Evolutionary conservation across 2,329 filamentous ascomycete genomes (phyloP).

Genomic region (Periconia sp.): DNA sequence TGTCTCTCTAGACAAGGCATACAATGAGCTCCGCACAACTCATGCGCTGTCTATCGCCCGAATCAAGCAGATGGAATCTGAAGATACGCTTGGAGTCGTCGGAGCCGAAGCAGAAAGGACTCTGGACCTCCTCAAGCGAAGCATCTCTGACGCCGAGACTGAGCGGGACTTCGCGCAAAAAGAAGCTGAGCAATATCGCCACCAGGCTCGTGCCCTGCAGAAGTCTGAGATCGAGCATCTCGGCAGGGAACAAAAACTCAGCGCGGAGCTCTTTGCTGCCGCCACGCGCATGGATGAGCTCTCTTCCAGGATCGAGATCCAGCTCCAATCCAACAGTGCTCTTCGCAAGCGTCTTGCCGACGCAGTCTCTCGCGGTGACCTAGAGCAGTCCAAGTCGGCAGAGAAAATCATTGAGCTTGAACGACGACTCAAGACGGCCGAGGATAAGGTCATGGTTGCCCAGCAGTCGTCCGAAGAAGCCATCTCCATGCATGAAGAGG

Average conservation of each 20-base stretch:
- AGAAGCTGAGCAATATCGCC: constrained; percentile 67
- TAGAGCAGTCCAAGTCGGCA: constrained; percentile 79
- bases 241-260: constrained; percentile 67
- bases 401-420: constrained; percentile 85
- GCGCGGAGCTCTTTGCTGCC: constrained; percentile 73
- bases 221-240: constrained; percentile 62
- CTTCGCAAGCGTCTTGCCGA: constrained; percentile 78
- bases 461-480: constrained; percentile 88
- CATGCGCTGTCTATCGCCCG: constrained; percentile 71
- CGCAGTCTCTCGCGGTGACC: constrained; percentile 82
- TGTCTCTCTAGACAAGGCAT: constrained; percentile 74
- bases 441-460: constrained; percentile 81
- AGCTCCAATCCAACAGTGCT: constrained; percentile 77
- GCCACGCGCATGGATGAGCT: constrained; percentile 81
- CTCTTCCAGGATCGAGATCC: constrained; percentile 77
- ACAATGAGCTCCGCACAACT: constrained; percentile 74
- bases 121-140: constrained; percentile 69
- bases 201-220: constrained; percentile 65
- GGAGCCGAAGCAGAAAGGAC: constrained; percentile 63
- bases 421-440: constrained; percentile 76
- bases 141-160: constrained; percentile 70
- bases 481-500: constrained; percentile 83
- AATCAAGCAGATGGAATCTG: constrained; percentile 68
- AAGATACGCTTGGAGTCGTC: constrained; percentile 45
- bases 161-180: constrained; percentile 75